phyloP scores from a whole-genome alignment of 768 basidiomycete genomes.

The Fistulinella prunicolor region DNA sequence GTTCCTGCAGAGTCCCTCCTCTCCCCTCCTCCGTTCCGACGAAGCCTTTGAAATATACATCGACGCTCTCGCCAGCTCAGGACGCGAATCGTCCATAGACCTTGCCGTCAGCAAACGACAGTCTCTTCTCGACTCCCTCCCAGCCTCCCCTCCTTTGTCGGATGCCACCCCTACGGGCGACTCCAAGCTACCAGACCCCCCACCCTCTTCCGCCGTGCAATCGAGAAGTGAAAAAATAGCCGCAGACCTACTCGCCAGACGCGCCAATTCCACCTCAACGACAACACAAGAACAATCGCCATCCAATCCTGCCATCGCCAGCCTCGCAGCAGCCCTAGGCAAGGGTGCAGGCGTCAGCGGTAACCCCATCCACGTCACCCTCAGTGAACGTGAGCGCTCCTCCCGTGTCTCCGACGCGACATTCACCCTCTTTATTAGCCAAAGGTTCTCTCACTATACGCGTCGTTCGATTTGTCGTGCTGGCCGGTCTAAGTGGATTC shows the following conservation, averaged over 20 bases:
- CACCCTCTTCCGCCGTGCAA: conserved; percentile 5
- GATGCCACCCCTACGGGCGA: conserved; percentile 20
- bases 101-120: conserved; percentile 70
- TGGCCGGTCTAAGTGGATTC: conserved; percentile 57
- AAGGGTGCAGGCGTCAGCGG: conserved; percentile 42
- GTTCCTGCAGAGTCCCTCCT: conserved; percentile 53
- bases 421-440: conserved; percentile 38
- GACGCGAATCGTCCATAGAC: conserved; percentile 53
- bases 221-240: conserved; percentile 45
- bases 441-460: conserved; percentile 67
- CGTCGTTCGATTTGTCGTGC: conserved; percentile 58
- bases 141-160: conserved; percentile 7
- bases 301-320: conserved; percentile 39
- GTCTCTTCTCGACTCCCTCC: conserved; percentile 47
- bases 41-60: conserved; percentile 78
- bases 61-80: conserved; percentile 58
- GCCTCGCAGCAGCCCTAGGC: conserved; percentile 40
- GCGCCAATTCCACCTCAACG: conserved; percentile 9
- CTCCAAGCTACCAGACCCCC: conserved; percentile 12
- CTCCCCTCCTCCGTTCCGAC: conserved; percentile 67
- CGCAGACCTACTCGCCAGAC: conserved; percentile 36
- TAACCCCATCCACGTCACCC: conserved; percentile 75
- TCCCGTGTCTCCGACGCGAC: background rate
- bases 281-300: conserved; percentile 10
- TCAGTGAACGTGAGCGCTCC: conserved; percentile 68